These are phyloP conservation scores for Sanguinoderma infundibulare DNA, from an alignment of 1,284 basidiomycete species.

Conservation along the genomic window DNA sequence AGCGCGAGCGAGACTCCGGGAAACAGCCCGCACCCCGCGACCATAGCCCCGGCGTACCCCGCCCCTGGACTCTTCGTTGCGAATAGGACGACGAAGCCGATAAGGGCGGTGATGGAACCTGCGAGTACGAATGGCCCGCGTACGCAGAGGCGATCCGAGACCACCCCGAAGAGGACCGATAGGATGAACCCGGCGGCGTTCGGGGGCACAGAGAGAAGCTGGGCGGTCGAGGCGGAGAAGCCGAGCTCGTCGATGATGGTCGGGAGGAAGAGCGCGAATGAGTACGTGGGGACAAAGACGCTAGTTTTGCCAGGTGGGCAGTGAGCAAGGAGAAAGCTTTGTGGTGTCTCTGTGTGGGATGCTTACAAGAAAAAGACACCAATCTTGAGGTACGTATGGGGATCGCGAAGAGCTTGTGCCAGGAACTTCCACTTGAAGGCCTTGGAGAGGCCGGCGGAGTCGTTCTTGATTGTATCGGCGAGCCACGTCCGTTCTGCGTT, in stretches of 20 bases:
- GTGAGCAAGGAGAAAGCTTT: slow-evolving; percentile 57
- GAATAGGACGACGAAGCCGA: slow-evolving; percentile 66
- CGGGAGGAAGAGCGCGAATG: slow-evolving; percentile 26
- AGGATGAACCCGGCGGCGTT: slow-evolving; percentile 20
- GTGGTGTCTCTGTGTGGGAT: background rate
- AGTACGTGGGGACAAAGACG: slow-evolving; percentile 17
- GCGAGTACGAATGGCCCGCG: slow-evolving; percentile 63
- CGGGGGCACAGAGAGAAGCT: slow-evolving; percentile 29
- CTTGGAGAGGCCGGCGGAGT: slow-evolving; percentile 25
- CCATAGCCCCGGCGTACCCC: slow-evolving; percentile 64
- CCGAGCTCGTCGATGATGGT: slow-evolving; percentile 38
- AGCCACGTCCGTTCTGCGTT: slow-evolving; percentile 36
- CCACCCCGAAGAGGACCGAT: slow-evolving; percentile 12
- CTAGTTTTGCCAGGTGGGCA: background rate
- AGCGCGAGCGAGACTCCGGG: slow-evolving; percentile 63
- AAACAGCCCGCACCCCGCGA: slow-evolving; percentile 64
- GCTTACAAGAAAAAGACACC: slow-evolving; percentile 23
- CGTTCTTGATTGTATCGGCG: slow-evolving; percentile 34
- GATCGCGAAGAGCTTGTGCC: slow-evolving; percentile 28
- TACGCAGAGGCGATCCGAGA: slow-evolving; percentile 12
- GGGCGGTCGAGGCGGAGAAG: slow-evolving; percentile 29
- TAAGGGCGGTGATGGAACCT: slow-evolving; percentile 53
- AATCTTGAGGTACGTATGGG: slow-evolving; percentile 47
- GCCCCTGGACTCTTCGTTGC: slow-evolving; percentile 50
- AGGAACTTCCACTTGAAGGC: slow-evolving; percentile 32